These are phyloP conservation scores for Vitis hybrid DNA, from an alignment of 177 flowering plant genomes.

Conservation along the genomic window DNA sequence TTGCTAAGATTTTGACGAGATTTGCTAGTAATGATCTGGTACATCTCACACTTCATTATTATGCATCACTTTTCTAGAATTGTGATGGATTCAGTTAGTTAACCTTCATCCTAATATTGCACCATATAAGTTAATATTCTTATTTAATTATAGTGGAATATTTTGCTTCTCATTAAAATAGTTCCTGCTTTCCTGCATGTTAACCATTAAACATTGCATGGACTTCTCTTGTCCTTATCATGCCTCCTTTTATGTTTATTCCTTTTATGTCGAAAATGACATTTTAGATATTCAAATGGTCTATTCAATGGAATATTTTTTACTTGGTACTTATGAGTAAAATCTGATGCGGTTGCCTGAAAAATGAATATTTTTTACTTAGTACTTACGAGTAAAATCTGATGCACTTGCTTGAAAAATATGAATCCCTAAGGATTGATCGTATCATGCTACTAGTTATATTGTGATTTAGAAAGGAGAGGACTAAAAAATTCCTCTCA, in stretches of 20 bases:
- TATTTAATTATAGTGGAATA: neutral
- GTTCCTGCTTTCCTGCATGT: neutral
- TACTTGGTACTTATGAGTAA: neutral
- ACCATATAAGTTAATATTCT: too few relatives aligned
- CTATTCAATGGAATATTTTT: neutral
- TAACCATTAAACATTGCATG: neutral
- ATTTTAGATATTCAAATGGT: neutral
- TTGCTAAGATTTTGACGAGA: too few relatives aligned
- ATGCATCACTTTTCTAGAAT: neutral
- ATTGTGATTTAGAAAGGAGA: neutral
- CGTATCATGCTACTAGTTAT: neutral
- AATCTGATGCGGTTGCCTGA: neutral
- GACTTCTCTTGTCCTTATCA: neutral
- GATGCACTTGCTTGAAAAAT: neutral
- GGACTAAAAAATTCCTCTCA: neutral
- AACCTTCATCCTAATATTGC: too few relatives aligned
- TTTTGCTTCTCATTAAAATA: neutral
- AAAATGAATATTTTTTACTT: neutral
- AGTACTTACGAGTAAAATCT: neutral
- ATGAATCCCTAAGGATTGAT: neutral
- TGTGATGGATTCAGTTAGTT: too few relatives aligned
- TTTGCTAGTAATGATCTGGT: too few relatives aligned
- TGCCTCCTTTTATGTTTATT: neutral
- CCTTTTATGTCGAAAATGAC: neutral
- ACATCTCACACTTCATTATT: neutral